Base-by-base conservation (phyloP, 352 stramenopile genomes). In the Peronosclerospora sorghi region DNA sequence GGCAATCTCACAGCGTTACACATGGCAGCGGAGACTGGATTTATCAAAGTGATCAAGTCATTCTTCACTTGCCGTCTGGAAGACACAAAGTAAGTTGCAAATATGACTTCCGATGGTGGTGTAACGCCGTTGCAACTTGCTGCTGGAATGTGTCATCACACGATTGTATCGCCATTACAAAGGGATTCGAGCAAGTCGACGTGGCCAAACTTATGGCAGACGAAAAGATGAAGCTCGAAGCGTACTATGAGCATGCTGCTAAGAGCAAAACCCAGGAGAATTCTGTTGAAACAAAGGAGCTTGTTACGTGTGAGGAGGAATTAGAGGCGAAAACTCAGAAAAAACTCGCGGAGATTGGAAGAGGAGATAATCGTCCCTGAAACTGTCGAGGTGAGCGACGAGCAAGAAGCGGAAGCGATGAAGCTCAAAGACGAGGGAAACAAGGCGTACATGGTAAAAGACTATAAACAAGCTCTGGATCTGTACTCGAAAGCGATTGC, bases 141-240 rank as follows among this genome's bases (percentile, higher is more conserved):
- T n/a, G n/a, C n/a, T n/a, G n/a, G n/a, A n/a, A n/a, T n/a, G n/a
- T n/a, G n/a, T n/a, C n/a, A n/a, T n/a, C n/a, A n/a, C n/a, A n/a
- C n/a, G n/a, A n/a, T n/a, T n/a, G n/a, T 73, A 12, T 64, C 77
- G 23, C 30, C 87, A 26, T 51, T 47, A 9, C 30, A 70, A 83
- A 30, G 62, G 86, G 17, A 61, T 86, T 6, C 35, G 68, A 50
- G 56, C 63, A 43, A 76, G 87, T 44, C 48, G 86, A 7, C 48
- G 56, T 19, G 55, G 47, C 37, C 72, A 70, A 2, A 15, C 41
- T 0, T 62, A 83, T 18, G 72, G 86, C 40, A 58, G 63, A 1
- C 2, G 28, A 9, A 9, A 34, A 34, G 28, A 34, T 3, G 9
- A n/a, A 19, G 17, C 8, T 8, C 30, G n/a, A n/a, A 7, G 21